Base-by-base conservation (phyloP, 352 stramenopile species). In the Globisporangium abappressorium region DNA sequence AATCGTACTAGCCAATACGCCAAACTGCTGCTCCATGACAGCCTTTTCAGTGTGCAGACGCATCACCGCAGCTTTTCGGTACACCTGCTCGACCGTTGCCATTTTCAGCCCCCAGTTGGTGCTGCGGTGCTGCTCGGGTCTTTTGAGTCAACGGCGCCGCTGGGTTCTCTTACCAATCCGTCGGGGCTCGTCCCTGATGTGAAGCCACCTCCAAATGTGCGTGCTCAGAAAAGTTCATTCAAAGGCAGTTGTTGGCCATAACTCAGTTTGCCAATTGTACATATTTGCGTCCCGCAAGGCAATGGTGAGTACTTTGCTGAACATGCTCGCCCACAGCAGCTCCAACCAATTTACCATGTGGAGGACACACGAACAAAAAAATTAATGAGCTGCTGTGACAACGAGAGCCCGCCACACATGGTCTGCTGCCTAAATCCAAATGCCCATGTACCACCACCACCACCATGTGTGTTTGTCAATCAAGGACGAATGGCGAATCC, bases 51-150 rank as follows among this genome's bases (percentile, higher is more conserved):
- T 94, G 69, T 85, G 88, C 68, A 95, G 71, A 76, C 88, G 88
- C 88, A 95, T 95, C 64, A 85, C 82, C 28, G 88, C 88, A 18
- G 80, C 88, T 75, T 94, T 95, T 70, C 88, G 85, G 74, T 95
- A 95, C 49, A 95, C 79, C 72, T 95, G 88, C 77, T 95, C 88
- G 8, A 95, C 88, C 62, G 85, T 93, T 59, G 84, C 77, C 88
- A 95, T 95, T 77, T 95, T 95, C 57, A 91, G 73, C 74, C 94
- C 86, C 83, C 85, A 95, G 72, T 92, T 87, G 59, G 78, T 85
- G 58, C 79, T 75, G 47, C 82, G 88, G 72, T 92, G 75, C 83
- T 94, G 65, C 41, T 56, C 0, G 24, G 24, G 36, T 43, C 38
- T 46, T 46, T 46, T 46, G 38, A 46, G 38, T 18, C 38, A 20